Conservation (phyloP, 176 grass and related monocot species). For the Triticum monococcum region DNA sequence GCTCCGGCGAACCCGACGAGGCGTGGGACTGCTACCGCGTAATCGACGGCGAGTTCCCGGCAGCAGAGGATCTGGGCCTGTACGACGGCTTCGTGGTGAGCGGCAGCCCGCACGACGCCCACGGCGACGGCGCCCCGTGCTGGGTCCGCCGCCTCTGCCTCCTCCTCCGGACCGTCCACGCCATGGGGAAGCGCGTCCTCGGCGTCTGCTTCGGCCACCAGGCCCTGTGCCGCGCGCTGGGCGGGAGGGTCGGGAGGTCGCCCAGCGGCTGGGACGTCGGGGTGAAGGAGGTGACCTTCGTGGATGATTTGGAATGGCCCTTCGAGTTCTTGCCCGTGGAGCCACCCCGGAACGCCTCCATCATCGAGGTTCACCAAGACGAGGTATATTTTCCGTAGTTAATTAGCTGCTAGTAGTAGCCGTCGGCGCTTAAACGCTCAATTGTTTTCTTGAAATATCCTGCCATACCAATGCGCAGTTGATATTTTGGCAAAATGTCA, state of each 20-base stretch:
- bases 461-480: background rate
- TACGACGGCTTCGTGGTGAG: constrained; percentile 67
- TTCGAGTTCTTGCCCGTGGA: background rate
- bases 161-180: constrained; percentile 42
- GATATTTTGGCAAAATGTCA: background rate
- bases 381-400: constrained; percentile 30
- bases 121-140: constrained; percentile 43
- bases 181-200: constrained; percentile 57
- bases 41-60: constrained; percentile 56
- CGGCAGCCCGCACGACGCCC: constrained; percentile 57
- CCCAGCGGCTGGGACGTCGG: constrained; percentile 57
- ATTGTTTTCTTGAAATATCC: background rate
- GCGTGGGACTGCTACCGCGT: constrained; percentile 51
- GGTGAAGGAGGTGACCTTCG: constrained; percentile 41
- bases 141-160: constrained; percentile 55
- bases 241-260: constrained; percentile 32
- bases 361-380: constrained; percentile 70
- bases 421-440: no score
- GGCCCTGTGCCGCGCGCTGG: constrained; percentile 52
- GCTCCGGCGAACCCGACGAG: constrained; percentile 8
- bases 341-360: constrained; percentile 2
- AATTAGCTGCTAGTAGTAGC: background rate
- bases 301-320: background rate
- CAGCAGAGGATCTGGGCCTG: constrained; percentile 16
- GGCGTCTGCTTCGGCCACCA: constrained; percentile 76